phyloP scores from a whole-genome alignment of 2,329 filamentous ascomycete species.

The Lachnellula hyalina region DNA sequence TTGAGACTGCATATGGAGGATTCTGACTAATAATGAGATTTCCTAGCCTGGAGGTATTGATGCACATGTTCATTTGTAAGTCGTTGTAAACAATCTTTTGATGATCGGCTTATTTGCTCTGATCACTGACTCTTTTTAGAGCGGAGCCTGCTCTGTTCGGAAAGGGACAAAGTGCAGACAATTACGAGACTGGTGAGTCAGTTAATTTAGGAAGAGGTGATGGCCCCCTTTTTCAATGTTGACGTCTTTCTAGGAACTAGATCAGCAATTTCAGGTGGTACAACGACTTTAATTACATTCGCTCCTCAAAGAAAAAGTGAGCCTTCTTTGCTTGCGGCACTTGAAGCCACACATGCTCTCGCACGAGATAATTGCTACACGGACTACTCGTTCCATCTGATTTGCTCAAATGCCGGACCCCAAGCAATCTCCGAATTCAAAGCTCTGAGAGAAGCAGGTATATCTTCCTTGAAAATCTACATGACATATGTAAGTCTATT shows the following conservation, averaged over 20 bases:
- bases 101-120: neutral
- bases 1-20: too few relatives aligned
- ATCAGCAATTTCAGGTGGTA: constrained; percentile 43
- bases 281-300: constrained; percentile 44
- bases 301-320: constrained; percentile 41
- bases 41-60: constrained; percentile 38
- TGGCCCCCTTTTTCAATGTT: neutral
- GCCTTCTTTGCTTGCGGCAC: constrained; percentile 38
- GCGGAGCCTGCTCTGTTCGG: constrained; percentile 41
- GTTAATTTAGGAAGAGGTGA: neutral
- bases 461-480: constrained; percentile 40
- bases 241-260: constrained; percentile 33
- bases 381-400: constrained; percentile 45
- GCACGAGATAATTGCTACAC: constrained; percentile 41
- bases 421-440: constrained; percentile 31
- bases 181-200: constrained; percentile 24
- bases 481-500: constrained; percentile 34
- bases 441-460: constrained; percentile 32
- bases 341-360: constrained; percentile 38
- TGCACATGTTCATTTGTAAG: constrained; percentile 40
- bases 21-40: neutral
- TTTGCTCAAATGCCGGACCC: constrained; percentile 37
- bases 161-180: constrained; percentile 25
- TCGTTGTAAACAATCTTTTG: neutral
- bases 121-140: constrained; percentile 3